These are phyloP conservation scores for Kalanchoe fedtschenkoi DNA, from an alignment of 164 flowering plant species.

Conservation along the genomic window DNA sequence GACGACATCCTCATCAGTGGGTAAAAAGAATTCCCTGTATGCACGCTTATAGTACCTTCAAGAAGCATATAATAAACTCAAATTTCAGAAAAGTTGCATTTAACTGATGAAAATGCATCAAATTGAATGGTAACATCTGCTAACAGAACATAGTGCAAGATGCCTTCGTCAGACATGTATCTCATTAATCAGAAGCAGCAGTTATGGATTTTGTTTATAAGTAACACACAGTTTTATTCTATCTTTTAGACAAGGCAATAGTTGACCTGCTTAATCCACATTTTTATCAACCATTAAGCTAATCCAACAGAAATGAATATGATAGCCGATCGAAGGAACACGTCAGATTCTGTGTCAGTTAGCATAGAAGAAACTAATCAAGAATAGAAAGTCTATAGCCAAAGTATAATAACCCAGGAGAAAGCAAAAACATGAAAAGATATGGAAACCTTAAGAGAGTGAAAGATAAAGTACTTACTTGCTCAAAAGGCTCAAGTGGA, in stretches of 20 bases:
- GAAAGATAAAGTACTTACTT: slow-evolving; percentile 33
- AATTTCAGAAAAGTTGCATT: neutral
- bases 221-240: neutral
- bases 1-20: slow-evolving; percentile 27
- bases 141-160: neutral
- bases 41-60: slow-evolving; percentile 72
- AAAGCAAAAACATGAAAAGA: neutral
- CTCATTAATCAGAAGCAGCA: neutral
- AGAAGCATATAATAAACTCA: slow-evolving; percentile 6
- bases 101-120: neutral
- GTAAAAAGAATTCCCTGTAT: slow-evolving; percentile 50
- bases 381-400: neutral
- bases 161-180: neutral
- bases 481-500: slow-evolving; percentile 72
- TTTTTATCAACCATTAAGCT: neutral
- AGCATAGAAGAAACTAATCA: neutral
- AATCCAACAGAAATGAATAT: neutral
- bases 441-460: neutral
- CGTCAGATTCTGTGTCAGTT: neutral
- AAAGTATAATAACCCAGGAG: neutral
- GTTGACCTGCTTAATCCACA: neutral
- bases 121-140: neutral
- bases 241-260: neutral
- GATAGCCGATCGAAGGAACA: too few relatives aligned
- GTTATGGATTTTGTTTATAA: neutral